Evolutionary conservation across 192 early-diverging fungal species (phyloP), one percentile per base, ranked within the genome.

Genomic region (Physocladia obscura): DNA sequence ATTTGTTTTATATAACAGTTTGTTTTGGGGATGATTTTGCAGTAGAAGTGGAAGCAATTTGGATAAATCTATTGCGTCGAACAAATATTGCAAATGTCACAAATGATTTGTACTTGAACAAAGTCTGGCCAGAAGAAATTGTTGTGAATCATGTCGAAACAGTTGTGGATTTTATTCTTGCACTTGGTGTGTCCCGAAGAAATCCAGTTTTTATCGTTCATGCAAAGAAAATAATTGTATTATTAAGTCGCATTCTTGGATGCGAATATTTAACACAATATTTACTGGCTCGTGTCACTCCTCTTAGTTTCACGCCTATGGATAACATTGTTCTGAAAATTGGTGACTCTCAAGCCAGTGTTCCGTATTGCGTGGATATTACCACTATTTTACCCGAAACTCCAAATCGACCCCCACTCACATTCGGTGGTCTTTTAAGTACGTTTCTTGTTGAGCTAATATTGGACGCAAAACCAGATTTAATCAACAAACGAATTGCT

Each of bases 1-100:
- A 93, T 69, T 61, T 95, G 1, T 91, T 92, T 57, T 94, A 90
- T 64, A 79, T 95, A 27, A 95, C 91, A 5, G 80, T 92, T 40
- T 88, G 86, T 54, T 92, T 88, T 71, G 91, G 90, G 26, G 91
- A 94, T 67, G 79, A 87, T 4, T 89, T 87, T 73, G 79, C 91
- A 24, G 77, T 83, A 29, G 93, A 95, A 71, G 76, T 94, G 2
- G 91, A 92, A 57, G 76, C 82, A 13, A 49, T 94, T 11, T 95
- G 93, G 93, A 78, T 80, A 32, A 87, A 92, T 60, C 76, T 94
- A 30, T 82, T 92, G 1, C 50, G 34, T 13, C 6, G 38, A 29
- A 60, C 59, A 4, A 59, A n/a, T 2, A 51, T 22, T 4, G 35
- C 21, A 19, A 29, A 35, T 17, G 15, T 26, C 34, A n/a, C 8